A percentile compares a stretch with the other conserved stretches of the same genome.
phyloP scores from a whole-genome alignment of 331 rosid species.

The Arachis monticola region DNA sequence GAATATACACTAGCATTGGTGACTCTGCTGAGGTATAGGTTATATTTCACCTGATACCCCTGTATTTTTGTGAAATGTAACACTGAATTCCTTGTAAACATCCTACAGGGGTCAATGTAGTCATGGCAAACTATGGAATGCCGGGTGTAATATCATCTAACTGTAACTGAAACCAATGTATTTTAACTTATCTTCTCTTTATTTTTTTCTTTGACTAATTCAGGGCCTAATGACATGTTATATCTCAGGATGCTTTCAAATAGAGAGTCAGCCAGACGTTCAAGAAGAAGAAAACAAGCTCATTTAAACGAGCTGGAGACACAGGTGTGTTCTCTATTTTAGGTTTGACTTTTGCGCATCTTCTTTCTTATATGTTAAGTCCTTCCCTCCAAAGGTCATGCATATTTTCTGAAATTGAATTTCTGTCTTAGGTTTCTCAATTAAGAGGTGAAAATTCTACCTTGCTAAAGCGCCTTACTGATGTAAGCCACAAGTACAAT shows the following conservation, averaged over 20 bases:
- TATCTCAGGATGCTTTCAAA: slow-evolving; percentile 94
- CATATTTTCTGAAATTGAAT: slow-evolving; percentile 35
- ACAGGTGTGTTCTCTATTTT: slow-evolving; percentile 53
- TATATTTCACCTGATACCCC: too few species aligned
- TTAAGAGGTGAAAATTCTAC: slow-evolving; percentile 85
- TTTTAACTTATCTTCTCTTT: too few species aligned
- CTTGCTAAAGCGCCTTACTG: slow-evolving; percentile 72
- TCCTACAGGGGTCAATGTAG: too few species aligned
- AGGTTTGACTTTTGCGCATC: slow-evolving; percentile 23
- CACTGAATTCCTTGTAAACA: too few species aligned
- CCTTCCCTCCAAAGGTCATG: not conserved
- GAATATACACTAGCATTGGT: too few species aligned
- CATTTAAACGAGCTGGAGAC: slow-evolving; percentile 92
- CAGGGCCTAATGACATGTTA: slow-evolving; percentile 30
- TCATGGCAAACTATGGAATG: too few species aligned
- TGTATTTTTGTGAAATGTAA: too few species aligned
- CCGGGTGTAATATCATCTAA: too few species aligned
- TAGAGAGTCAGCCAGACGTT: slow-evolving; percentile 98
- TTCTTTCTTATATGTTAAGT: not conserved
- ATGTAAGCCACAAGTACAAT: slow-evolving; percentile 68
- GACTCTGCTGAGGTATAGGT: too few species aligned
- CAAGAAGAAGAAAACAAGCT: slow-evolving; percentile 98
- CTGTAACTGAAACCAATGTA: too few species aligned
- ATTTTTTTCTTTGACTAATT: slow-evolving; percentile 16
- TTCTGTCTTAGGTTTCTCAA: slow-evolving; percentile 70